Base-by-base conservation (phyloP, 2,329 filamentous ascomycete species). In the Chaetomium olivaceum region DNA sequence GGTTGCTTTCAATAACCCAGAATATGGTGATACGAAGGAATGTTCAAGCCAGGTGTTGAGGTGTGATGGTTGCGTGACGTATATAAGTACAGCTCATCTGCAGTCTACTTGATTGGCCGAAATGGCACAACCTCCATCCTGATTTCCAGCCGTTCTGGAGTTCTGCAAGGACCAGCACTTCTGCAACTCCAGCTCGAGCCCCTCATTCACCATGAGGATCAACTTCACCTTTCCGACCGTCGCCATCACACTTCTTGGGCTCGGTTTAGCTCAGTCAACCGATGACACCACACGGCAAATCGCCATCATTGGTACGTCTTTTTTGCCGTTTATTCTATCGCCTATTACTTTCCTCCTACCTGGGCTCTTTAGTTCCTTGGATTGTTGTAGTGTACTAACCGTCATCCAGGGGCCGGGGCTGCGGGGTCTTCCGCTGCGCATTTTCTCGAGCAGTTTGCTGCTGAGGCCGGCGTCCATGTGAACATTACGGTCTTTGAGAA, bases 401-500 rank as follows among this genome's bases (percentile, higher is more conserved):
- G 19, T 14, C 31, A 54, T n/a, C 5, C 68, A 96, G 94, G 95
- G 68, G 94, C 94, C 71, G 95, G 95, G 56, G 89, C 95, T 52
- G 94, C 88, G 33, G 95, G 95, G 33, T 87, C 95, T 4, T 96
- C 93, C 1, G 82, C 93, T 2, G 93, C 95, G 0, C 97, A 95
- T 77, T 87, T 94, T 73, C 82, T 99, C 56, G 83, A 84, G 48
- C 86, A 89, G 73, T 93, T 89, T 76, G 90, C 91, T 25, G 78
- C 85, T 4, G 78, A 85, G 65, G 81, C 83, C n/a, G 80, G 80
- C 21, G 77, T 90, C 21, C 79, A 83, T 1, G 75, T 94, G 65
- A 90, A 96, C 70, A 89, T 98, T 72, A 96, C 93, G 25, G 82
- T 99, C 31, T 97, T 94, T 76, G 95, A 99, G 74, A 90, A 89